A percentile compares a stretch with the other conserved stretches of the same genome.
phyloP scores from a whole-genome alignment of 768 basidiomycete genomes.

The Guyanaporus albipodus region DNA sequence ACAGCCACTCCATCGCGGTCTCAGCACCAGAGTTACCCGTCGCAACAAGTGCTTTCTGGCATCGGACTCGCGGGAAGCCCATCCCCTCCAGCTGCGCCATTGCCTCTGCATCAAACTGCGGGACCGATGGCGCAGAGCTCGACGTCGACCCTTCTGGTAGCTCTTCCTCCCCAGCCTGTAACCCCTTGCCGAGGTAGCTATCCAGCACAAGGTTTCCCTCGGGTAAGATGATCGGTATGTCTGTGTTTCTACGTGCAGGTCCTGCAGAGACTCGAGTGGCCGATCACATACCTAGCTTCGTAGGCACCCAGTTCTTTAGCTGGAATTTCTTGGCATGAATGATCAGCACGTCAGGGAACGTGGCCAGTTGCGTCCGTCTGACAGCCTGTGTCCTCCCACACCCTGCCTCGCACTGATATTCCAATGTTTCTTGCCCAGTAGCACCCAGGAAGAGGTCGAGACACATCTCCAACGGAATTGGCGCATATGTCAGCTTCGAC shows the following conservation, averaged over 20 bases:
- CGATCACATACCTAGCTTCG: slow-evolving; percentile 71
- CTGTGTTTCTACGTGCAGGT: slow-evolving; percentile 37
- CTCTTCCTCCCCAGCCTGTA: slow-evolving; percentile 64
- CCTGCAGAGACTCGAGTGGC: not conserved
- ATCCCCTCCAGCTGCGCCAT: slow-evolving; percentile 77
- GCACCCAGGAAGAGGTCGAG: slow-evolving; percentile 52
- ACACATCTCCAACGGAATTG: slow-evolving; percentile 59
- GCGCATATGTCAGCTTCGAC: slow-evolving; percentile 55
- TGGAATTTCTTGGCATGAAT: slow-evolving; percentile 94
- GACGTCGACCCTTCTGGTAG: slow-evolving; percentile 51
- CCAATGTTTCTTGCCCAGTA: slow-evolving; percentile 57
- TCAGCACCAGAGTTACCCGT: slow-evolving; percentile 77
- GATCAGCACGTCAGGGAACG: slow-evolving; percentile 85
- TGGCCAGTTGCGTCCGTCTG: slow-evolving; percentile 74
- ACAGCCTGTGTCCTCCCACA: slow-evolving; percentile 58
- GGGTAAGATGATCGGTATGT: slow-evolving; percentile 80
- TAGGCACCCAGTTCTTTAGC: slow-evolving; percentile 93
- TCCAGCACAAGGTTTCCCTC: slow-evolving; percentile 58
- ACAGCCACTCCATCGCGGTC: slow-evolving; percentile 94
- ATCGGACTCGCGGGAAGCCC: slow-evolving; percentile 86
- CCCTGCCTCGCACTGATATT: slow-evolving; percentile 80
- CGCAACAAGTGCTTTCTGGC: slow-evolving; percentile 86
- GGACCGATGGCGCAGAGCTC: slow-evolving; percentile 39
- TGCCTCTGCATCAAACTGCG: slow-evolving; percentile 70
- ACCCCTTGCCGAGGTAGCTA: slow-evolving; percentile 61